Evolutionary conservation across 345 rosid species (phyloP).

Genomic region (Brassica cretica): DNA sequence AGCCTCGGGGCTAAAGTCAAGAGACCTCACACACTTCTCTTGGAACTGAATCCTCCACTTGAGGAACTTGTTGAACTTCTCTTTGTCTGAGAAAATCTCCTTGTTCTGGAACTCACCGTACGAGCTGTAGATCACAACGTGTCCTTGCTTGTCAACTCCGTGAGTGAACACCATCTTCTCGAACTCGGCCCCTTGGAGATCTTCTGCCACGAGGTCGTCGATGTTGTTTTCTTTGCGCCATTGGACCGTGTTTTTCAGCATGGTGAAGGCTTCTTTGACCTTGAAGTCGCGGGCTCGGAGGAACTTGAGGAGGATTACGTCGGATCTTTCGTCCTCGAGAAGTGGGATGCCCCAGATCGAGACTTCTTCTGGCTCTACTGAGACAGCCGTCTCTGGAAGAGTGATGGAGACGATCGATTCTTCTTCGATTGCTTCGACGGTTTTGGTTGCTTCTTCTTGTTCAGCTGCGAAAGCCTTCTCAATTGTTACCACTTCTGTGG

Average conservation of each 20-base stretch:
- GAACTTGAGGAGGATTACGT: conserved; percentile 42
- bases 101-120: conserved; percentile 78
- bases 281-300: conserved; percentile 44
- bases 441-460: conserved; percentile 35
- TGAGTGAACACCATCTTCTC: conserved; percentile 80
- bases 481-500: conserved; percentile 33
- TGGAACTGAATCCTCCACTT: conserved; percentile 88
- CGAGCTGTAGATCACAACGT: conserved; percentile 79
- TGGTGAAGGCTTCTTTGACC: conserved; percentile 43
- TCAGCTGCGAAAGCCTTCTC: conserved; percentile 42
- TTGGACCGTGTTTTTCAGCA: conserved; percentile 41
- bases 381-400: conserved; percentile 34
- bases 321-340: conserved; percentile 43
- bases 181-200: conserved; percentile 70
- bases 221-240: conserved; percentile 53
- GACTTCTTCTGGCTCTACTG: conserved; percentile 40
- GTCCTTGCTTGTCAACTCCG: conserved; percentile 81
- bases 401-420: conserved; percentile 37
- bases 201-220: conserved; percentile 60
- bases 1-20: conserved; percentile 79
- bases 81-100: conserved; percentile 68
- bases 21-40: conserved; percentile 76
- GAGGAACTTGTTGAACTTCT: conserved; percentile 66
- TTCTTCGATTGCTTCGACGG: conserved; percentile 39
- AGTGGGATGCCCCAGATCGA: conserved; percentile 45